Base-by-base conservation (phyloP, 1,139 yeast genomes). In the Lodderomyces orthopsilosis region DNA sequence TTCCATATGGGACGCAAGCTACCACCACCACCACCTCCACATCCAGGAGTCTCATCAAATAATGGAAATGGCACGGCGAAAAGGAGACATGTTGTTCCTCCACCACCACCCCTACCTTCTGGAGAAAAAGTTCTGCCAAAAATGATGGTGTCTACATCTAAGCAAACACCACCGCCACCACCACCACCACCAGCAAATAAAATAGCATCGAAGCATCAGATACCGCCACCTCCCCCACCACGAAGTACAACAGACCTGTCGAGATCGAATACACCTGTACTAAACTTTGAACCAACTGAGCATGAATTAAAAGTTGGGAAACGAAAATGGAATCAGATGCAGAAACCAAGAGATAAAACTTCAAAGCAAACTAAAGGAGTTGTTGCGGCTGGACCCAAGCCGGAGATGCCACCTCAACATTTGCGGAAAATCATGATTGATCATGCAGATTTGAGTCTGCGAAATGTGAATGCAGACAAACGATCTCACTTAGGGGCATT, bases 401-500 rank as follows among this genome's bases (percentile, higher is more conserved):
- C 34, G 4, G 41, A 39, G 51, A 85, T 91, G 93, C 98, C 98
- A 0, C 95, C 96, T 0, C 96, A 91, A 57, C 97, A 91, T 66
- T 66, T 93, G 35, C 75, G 98, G 34, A 89, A 88, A 59, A 86
- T 90, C 49, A 82, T 91, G 61, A 75, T 77, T 42, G 91, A 83
- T 51, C 96, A 90, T 57, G 90, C 93, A 1, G 97, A 93, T 57
- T 76, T 91, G 68, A 80, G 95, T 0, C 81, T 94, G 7, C 79
- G 79, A 52, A 81, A 83, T 49, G 86, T 88, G 36, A 84, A 94
- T n/a, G 79, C 86, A 8, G 98, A 93, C 56, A 91, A 91, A 59
- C 72, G 94, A 45, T 81, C 97, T 0, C 91, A 88, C 56, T 65
- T 94, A 22, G 97, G 98, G 1, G 93, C 98, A 0, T 70, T 94